A percentile compares a stretch with the other conserved stretches of the same genome.
These are phyloP conservation scores for Trichophyton mentagrophytes DNA, from an alignment of 2,329 filamentous ascomycete genomes.

Conservation along the genomic window DNA sequence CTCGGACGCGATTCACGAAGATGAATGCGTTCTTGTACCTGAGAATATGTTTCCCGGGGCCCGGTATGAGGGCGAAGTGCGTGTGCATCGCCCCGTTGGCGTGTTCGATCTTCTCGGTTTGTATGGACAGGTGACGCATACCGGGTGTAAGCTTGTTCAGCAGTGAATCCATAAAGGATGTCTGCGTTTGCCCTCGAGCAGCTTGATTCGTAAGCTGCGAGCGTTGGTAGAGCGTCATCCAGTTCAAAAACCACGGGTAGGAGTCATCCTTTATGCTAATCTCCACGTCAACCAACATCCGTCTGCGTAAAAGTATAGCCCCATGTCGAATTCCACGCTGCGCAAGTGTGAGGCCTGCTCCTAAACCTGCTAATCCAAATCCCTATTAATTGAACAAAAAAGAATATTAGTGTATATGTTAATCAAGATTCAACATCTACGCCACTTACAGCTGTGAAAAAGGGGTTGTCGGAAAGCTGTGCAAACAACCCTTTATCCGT, in stretches of 20 bases:
- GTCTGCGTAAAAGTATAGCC: slow-evolving; percentile 62
- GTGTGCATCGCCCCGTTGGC: slow-evolving; percentile 59
- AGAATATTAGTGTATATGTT: background rate
- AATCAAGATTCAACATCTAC: background rate
- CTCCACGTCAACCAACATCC: slow-evolving; percentile 87
- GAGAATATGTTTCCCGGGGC: slow-evolving; percentile 77
- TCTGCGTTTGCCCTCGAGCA: slow-evolving; percentile 33
- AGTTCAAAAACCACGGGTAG: slow-evolving; percentile 87
- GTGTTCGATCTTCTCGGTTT: slow-evolving; percentile 49
- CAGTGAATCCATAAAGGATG: slow-evolving; percentile 40
- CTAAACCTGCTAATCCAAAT: slow-evolving; percentile 81
- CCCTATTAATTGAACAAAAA: slow-evolving; percentile 38
- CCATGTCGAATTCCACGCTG: slow-evolving; percentile 63
- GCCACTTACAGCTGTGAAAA: slow-evolving; percentile 37
- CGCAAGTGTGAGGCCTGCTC: slow-evolving; percentile 65
- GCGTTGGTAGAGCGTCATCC: slow-evolving; percentile 75
- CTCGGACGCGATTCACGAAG: slow-evolving; percentile 72
- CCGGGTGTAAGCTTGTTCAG: slow-evolving; percentile 46
- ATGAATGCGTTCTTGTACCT: slow-evolving; percentile 81
- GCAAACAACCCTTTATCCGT: slow-evolving; percentile 31
- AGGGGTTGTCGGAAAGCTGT: slow-evolving; percentile 37
- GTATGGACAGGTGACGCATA: slow-evolving; percentile 52
- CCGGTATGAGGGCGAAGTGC: slow-evolving; percentile 78
- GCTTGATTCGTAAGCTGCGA: slow-evolving; percentile 38
- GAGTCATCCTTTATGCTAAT: slow-evolving; percentile 89